Percentiles rank a stretch among this genome's conserved stretches.
Evolutionary conservation across 163 green algal species (phyloP).

Genomic region (Scenedesmus sp.): DNA sequence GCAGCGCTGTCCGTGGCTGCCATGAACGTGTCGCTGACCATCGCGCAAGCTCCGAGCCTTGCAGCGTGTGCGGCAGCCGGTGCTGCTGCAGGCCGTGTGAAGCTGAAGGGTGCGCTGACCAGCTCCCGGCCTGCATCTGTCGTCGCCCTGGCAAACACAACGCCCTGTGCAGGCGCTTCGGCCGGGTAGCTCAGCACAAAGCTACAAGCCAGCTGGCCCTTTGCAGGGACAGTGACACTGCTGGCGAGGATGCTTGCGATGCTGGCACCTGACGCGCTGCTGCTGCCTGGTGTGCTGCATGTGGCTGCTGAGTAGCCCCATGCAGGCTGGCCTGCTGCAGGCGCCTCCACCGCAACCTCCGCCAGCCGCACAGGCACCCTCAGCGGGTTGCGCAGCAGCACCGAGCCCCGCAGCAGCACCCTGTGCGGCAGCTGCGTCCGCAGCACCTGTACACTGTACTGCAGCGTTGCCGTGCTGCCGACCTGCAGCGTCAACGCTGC

Average conservation of each 20-base stretch:
- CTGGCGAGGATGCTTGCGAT: background rate
- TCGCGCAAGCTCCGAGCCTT: conserved; percentile 23
- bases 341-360: conserved; percentile 38
- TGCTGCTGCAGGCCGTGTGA: background rate
- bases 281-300: background rate
- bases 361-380: background rate
- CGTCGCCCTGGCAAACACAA: conserved; percentile 21
- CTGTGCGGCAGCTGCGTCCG: background rate
- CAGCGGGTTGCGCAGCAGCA: conserved; percentile 20
- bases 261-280: background rate
- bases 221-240: conserved; percentile 15
- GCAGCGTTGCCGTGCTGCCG: background rate
- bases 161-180: background rate
- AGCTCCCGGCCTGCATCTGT: conserved; percentile 20
- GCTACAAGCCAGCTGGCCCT: conserved; percentile 18
- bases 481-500: conserved; percentile 4
- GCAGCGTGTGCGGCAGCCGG: background rate
- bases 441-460: conserved; percentile 22
- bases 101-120: background rate
- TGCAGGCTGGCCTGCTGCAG: conserved; percentile 20
- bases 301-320: conserved; percentile 17
- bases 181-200: conserved; percentile 19
- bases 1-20: background rate
- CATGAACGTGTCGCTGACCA: conserved; percentile 47
- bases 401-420: background rate